Base-by-base conservation (phyloP, 495 filamentous ascomycete genomes). In the Neurospora sp. region DNA sequence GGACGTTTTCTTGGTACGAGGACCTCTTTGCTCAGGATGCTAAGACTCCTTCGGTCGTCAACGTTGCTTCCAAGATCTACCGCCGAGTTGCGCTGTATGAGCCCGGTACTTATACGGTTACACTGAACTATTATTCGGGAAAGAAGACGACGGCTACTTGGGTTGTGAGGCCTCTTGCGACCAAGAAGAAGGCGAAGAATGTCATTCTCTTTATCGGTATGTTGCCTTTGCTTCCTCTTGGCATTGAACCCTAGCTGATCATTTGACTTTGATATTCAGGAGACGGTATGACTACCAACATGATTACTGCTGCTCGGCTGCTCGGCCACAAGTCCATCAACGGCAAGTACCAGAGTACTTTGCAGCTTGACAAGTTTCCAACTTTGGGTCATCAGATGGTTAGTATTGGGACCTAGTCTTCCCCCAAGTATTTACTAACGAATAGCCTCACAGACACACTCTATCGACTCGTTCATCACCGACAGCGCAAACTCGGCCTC, bases 231-330 rank as follows among this genome's bases (percentile, higher is more conserved):
- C 0, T 14, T 40, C 16, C n/a, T 37, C 4, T 65, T 8, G 8
- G 0, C 9, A 4, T 22, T 4, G 22, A 17, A 31, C 10, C 22
- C 8, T 0, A 7, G 22, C 70, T 74, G 20, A 40, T 77, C 10
- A 72, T 12, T 8, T 20, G 68, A 72, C 38, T 27, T 35, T 16
- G 3, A 8, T n/a, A 6, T 37, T 16, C 72, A 84, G 82, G 85
- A 61, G 90, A 92, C 73, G 90, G 91, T 70, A 93, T 93, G 91
- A 92, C 91, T 4, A 92, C 90, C 40, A 92, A 92, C 81, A 93
- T 93, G 91, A 86, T 86, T 71, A 87, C 85, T 0, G 90, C 90
- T 65, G 90, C 90, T n/a, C 89, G 91, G 41, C 82, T 93, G 69
- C 89, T 93, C 48, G 91, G 85, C 5, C 91, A 93, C 82, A 90